Percentiles rank a stretch among this genome's conserved stretches.
Evolutionary conservation across 441 rosid genomes (phyloP).

Genomic region (Erodium trifolium): DNA sequence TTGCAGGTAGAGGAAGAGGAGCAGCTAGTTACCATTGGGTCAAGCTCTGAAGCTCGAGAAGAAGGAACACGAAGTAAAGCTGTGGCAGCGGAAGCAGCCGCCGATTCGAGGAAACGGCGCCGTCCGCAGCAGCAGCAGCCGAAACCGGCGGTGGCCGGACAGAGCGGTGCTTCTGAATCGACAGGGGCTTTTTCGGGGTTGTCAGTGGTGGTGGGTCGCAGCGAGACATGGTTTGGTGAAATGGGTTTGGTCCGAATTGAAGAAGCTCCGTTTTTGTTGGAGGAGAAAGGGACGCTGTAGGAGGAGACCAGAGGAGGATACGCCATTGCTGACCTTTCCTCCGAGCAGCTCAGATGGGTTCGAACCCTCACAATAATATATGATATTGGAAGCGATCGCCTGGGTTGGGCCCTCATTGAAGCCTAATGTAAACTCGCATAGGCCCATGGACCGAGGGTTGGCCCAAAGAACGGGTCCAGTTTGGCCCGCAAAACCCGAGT

Average conservation of each 20-base stretch:
- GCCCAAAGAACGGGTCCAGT: background rate
- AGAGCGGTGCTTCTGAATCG: background rate
- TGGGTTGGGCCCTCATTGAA: no score
- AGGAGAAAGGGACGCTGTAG: background rate
- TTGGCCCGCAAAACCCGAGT: constrained; percentile 5
- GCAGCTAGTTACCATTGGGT: constrained; percentile 29
- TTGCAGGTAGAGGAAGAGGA: constrained; percentile 1
- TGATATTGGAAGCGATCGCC: no score
- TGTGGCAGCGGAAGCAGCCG: constrained; percentile 14
- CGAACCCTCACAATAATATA: no score
- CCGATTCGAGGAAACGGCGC: constrained; percentile 35
- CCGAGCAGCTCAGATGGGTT: background rate
- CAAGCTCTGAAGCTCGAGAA: constrained; percentile 30
- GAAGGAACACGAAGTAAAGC: constrained; percentile 29
- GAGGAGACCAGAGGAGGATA: background rate
- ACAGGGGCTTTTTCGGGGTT: background rate
- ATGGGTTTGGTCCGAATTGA: constrained; percentile 9
- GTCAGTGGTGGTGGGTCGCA: background rate
- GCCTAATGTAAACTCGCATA: background rate
- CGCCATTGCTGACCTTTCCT: constrained; percentile 5
- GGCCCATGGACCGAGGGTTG: background rate
- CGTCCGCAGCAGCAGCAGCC: constrained; percentile 39
- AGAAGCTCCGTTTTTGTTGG: background rate
- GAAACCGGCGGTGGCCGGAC: background rate
- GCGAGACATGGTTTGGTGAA: background rate